These are phyloP conservation scores for Diospyros lotus DNA, from an alignment of 148 eudicot species.

Conservation along the genomic window DNA sequence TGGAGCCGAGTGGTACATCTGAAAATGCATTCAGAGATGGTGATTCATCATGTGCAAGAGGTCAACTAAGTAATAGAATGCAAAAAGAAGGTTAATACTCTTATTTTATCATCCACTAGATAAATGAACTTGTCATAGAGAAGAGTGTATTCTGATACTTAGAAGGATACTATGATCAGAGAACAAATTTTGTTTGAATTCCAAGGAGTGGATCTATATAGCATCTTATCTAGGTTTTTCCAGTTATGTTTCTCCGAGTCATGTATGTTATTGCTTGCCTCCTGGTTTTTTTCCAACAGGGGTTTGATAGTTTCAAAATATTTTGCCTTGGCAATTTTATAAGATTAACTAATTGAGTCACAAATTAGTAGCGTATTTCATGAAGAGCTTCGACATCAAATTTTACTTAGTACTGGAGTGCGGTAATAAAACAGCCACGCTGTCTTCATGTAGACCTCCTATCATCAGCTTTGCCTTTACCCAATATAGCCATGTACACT, in stretches of 20 bases:
- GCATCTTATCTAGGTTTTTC: not conserved
- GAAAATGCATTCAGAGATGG: slow-evolving; percentile 31
- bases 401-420: not conserved
- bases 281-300: not conserved
- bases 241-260: not conserved
- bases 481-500: not conserved
- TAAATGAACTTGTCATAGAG: not conserved
- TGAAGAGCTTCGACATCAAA: too few species aligned
- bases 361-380: too few species aligned
- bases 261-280: not conserved
- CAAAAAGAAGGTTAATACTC: slow-evolving; percentile 75
- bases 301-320: not conserved
- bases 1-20: slow-evolving; percentile 33
- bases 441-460: not conserved
- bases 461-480: not conserved
- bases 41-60: slow-evolving; percentile 53
- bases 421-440: not conserved
- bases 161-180: not conserved
- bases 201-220: not conserved
- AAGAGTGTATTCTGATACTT: not conserved
- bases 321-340: not conserved
- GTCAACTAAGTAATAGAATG: slow-evolving; percentile 89
- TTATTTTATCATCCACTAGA: not conserved
- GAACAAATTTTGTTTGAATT: not conserved
- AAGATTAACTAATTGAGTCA: not conserved